Evolutionary conservation across 768 basidiomycete species (phyloP).

Genomic region (Lactifluus subvellereus): DNA sequence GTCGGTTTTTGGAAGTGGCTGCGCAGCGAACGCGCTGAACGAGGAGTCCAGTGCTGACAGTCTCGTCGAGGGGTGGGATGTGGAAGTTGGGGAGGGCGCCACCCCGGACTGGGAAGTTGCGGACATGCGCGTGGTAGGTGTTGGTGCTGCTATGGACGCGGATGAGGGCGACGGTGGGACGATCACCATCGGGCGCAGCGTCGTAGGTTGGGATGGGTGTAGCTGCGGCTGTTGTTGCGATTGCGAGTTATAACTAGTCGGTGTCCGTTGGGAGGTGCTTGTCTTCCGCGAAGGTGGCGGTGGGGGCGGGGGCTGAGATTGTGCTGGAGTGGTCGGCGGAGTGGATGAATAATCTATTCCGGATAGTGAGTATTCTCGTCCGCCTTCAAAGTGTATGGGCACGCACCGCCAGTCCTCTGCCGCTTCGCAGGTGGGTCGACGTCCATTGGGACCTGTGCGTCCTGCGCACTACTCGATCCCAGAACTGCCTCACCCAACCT

Average conservation of each 20-base stretch:
- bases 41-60: not conserved
- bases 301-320: not conserved
- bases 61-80: not conserved
- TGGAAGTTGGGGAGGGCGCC: not conserved
- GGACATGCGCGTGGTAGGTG: not conserved
- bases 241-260: not conserved
- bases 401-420: constrained; percentile 7
- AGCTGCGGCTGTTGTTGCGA: too few relatives aligned
- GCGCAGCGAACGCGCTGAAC: not conserved
- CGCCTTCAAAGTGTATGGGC: too few relatives aligned
- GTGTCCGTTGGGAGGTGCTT: not conserved
- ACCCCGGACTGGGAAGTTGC: not conserved
- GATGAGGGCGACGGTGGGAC: not conserved
- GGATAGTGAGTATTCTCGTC: not conserved
- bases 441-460: constrained; percentile 1
- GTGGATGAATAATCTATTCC: not conserved
- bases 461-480: not conserved
- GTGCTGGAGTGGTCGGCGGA: not conserved
- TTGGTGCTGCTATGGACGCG: not conserved
- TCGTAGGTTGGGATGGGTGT: too few relatives aligned
- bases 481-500: constrained; percentile 6
- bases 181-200: not conserved
- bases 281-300: not conserved
- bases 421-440: constrained; percentile 14
- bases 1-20: not conserved